A percentile compares a stretch with the other conserved stretches of the same genome.
phyloP scores from a whole-genome alignment of 176 grass and related monocot species.

The Secale cereale region DNA sequence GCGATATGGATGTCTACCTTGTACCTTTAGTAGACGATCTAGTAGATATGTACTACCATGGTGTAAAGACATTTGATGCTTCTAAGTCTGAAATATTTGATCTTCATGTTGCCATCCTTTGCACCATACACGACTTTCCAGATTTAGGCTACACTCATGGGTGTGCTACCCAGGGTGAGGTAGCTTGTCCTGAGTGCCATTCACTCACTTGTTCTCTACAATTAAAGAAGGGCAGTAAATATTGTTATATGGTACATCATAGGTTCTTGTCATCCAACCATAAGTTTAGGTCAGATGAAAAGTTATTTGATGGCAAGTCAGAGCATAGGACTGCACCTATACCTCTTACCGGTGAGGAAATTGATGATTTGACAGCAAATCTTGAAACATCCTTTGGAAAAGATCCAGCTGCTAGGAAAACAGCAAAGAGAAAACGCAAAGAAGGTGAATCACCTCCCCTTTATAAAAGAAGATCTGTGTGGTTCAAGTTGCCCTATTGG shows the following conservation, averaged over 20 bases:
- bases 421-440: neutral
- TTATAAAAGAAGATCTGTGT: no score
- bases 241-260: neutral
- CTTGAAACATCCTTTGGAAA: neutral
- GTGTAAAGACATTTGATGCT: neutral
- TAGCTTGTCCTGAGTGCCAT: neutral
- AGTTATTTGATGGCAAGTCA: constrained; percentile 3
- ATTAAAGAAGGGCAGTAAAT: constrained; percentile 12
- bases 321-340: neutral
- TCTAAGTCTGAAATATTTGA: neutral
- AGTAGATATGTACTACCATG: neutral
- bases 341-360: neutral
- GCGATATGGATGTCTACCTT: constrained; percentile 1
- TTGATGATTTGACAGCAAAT: neutral
- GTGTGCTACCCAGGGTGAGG: neutral
- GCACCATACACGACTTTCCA: neutral
- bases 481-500: no score
- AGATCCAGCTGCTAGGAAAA: no score
- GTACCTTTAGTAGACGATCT: neutral
- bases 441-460: neutral
- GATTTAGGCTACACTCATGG: neutral
- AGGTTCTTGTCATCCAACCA: neutral
- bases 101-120: neutral
- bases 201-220: neutral
- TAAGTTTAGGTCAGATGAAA: neutral